Percentiles rank a stretch among this genome's conserved stretches.
Evolutionary conservation across 2,329 filamentous ascomycete species (phyloP).

Genomic region (Penicillium hordei): DNA sequence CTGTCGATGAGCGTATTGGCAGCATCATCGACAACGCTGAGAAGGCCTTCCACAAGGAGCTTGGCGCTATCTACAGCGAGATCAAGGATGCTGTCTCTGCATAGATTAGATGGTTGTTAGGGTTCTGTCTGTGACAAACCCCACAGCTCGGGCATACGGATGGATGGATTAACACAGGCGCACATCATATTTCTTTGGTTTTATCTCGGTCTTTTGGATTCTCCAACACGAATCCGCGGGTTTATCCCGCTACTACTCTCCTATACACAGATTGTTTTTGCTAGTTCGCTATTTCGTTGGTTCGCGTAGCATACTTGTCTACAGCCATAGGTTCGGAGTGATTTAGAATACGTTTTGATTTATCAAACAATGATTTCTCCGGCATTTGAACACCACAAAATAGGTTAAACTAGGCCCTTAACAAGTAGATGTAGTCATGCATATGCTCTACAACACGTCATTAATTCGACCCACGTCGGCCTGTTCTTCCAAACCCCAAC

Average conservation of each 20-base stretch:
- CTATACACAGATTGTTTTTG: conserved; percentile 25
- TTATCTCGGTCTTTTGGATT: conserved; percentile 18
- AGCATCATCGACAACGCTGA: conserved; percentile 51
- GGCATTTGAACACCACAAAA: not conserved
- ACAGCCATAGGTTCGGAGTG: conserved; percentile 20
- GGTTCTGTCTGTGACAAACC: conserved; percentile 23
- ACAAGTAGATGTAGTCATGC: not conserved
- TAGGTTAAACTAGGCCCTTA: not conserved
- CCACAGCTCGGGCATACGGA: conserved; percentile 23
- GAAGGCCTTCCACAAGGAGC: conserved; percentile 42
- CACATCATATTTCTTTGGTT: conserved; percentile 25
- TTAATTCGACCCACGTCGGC: conserved; percentile 2
- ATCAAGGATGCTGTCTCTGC: conserved; percentile 41
- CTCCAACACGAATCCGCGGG: conserved; percentile 15
- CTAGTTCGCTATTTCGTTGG: conserved; percentile 20
- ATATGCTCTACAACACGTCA: not conserved
- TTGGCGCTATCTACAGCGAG: conserved; percentile 51
- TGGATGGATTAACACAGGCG: conserved; percentile 33
- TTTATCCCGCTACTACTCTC: conserved; percentile 21
- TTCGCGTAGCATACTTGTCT: conserved; percentile 31
- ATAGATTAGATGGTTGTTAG: conserved; percentile 44
- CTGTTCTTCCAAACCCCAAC: conserved; percentile 30
- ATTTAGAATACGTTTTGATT: conserved; percentile 24
- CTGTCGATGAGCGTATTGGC: conserved; percentile 39
- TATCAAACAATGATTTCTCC: not conserved